Conservation (phyloP, 768 basidiomycete genomes). For the Hygrocybe coccinea region DNA sequence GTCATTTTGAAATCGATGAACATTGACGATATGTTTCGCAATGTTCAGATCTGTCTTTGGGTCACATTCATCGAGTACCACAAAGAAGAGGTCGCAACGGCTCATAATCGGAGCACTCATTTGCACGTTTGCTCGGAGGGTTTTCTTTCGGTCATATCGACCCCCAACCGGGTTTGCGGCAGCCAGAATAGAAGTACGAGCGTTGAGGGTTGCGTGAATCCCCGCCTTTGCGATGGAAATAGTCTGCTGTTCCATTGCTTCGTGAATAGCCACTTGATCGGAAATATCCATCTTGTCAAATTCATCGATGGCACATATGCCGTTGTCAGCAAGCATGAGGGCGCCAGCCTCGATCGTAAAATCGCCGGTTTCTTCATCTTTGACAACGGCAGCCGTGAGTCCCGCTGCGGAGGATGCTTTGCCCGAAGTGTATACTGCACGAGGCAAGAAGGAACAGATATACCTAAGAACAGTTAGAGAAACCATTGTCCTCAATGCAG, state of each 20-base stretch:
- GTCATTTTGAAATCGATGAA: conserved; percentile 91
- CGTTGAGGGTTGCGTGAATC: conserved; percentile 97
- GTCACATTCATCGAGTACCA: conserved; percentile 95
- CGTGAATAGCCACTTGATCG: conserved; percentile 98
- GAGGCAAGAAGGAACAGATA: conserved; percentile 94
- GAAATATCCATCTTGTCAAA: conserved; percentile 99
- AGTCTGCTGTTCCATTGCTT: conserved; percentile 99
- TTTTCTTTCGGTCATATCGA: conserved; percentile 92
- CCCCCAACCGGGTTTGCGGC: conserved; percentile 98
- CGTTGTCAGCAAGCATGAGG: conserved; percentile 98
- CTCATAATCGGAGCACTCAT: conserved; percentile 99
- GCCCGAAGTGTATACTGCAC: conserved; percentile 98
- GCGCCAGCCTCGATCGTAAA: conserved; percentile 99
- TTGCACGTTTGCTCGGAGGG: conserved; percentile 84
- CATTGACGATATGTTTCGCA: conserved; percentile 95
- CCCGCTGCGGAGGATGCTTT: conserved; percentile 98
- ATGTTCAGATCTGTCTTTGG: conserved; percentile 89
- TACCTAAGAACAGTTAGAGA: conserved; percentile 52
- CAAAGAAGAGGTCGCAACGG: conserved; percentile 96
- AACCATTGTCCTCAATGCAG: background rate
- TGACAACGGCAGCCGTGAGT: conserved; percentile 97
- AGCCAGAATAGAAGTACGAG: conserved; percentile 93
- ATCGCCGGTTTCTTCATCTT: conserved; percentile 97
- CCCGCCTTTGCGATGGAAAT: conserved; percentile 99
- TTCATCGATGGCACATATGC: conserved; percentile 99